Evolutionary conservation across 495 filamentous ascomycete species (phyloP).

Genomic region (Xylaria scruposa): DNA sequence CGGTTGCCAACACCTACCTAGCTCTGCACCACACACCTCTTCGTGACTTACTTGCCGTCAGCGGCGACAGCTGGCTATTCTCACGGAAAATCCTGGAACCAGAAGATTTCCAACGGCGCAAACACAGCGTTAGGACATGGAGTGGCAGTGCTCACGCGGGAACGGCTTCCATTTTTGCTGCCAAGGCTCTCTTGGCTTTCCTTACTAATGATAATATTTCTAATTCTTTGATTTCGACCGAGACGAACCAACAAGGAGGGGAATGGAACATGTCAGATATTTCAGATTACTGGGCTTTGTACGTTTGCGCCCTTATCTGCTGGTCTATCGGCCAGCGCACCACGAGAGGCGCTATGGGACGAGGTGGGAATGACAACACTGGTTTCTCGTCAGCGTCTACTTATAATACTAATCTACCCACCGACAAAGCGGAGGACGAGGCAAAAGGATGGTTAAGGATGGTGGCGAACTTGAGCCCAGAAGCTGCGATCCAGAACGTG

Average conservation of each 20-base stretch:
- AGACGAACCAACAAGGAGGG: conserved; percentile 15
- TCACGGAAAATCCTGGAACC: conserved; percentile 48
- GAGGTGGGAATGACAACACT: conserved; percentile 6
- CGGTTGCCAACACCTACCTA: conserved; percentile 53
- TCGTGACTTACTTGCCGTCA: conserved; percentile 54
- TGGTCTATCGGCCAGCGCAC: conserved; percentile 51
- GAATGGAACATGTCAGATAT: conserved; percentile 44
- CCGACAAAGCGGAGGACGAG: conserved; percentile 29
- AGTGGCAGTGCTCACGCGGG: conserved; percentile 30
- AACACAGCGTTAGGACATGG: conserved; percentile 49
- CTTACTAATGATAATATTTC: conserved; percentile 31
- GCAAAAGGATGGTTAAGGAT: conserved; percentile 37
- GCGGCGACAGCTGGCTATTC: conserved; percentile 57
- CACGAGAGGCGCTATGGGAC: conserved; percentile 26
- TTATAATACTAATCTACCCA: conserved; percentile 31
- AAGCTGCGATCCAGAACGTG: conserved; percentile 36
- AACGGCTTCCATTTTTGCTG: conserved; percentile 34
- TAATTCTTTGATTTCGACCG: conserved; percentile 29
- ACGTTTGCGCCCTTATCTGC: conserved; percentile 55
- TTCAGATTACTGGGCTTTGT: conserved; percentile 57
- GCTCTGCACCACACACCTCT: conserved; percentile 57
- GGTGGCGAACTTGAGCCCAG: conserved; percentile 33
- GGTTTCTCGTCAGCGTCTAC: conserved; percentile 24
- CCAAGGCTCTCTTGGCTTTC: conserved; percentile 37
- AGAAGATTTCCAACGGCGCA: conserved; percentile 46